These are phyloP conservation scores for Scutellaria galericulata DNA, from an alignment of 257 asterid genomes.

Conservation along the genomic window DNA sequence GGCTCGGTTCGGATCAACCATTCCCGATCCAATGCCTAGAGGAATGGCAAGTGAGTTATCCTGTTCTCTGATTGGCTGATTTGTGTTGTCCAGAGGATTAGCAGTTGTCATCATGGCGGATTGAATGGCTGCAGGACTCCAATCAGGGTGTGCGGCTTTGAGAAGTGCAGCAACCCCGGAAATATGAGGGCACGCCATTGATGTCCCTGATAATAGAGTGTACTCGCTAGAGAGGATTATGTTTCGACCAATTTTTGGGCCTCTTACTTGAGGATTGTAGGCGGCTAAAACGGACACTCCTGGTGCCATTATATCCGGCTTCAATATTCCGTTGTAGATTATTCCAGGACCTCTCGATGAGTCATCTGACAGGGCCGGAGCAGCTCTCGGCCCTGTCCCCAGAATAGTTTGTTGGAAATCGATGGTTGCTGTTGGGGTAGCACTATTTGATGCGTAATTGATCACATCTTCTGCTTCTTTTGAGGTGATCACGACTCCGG, in stretches of 20 bases:
- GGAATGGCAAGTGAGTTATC: constrained; percentile 27
- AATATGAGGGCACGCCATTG: constrained; percentile 48
- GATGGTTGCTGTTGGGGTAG: constrained; percentile 38
- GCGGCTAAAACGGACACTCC: constrained; percentile 49
- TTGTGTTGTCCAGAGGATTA: constrained; percentile 37
- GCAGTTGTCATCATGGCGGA: constrained; percentile 55
- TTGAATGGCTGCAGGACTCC: constrained; percentile 49
- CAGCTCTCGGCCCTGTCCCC: constrained; percentile 41
- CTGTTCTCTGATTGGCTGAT: constrained; percentile 38
- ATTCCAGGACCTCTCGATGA: constrained; percentile 47
- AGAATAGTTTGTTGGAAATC: constrained; percentile 44
- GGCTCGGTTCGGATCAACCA: constrained; percentile 47
- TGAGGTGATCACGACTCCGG: constrained; percentile 40
- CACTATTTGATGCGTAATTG: constrained; percentile 20
- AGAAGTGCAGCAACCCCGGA: constrained; percentile 45
- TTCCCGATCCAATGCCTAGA: constrained; percentile 45
- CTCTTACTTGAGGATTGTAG: constrained; percentile 22
- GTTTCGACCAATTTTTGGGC: constrained; percentile 34
- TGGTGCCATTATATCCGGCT: constrained; percentile 53
- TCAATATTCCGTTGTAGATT: constrained; percentile 40
- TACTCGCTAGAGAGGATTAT: constrained; percentile 33
- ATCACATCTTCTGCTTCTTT: constrained; percentile 31
- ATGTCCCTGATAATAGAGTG: constrained; percentile 42
- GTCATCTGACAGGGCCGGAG: constrained; percentile 37
- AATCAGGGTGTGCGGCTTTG: constrained; percentile 48